Evolutionary conservation across 2,329 filamentous ascomycete species (phyloP), one percentile per base, ranked within the genome.

Genomic region (Talaromyces sp.): DNA sequence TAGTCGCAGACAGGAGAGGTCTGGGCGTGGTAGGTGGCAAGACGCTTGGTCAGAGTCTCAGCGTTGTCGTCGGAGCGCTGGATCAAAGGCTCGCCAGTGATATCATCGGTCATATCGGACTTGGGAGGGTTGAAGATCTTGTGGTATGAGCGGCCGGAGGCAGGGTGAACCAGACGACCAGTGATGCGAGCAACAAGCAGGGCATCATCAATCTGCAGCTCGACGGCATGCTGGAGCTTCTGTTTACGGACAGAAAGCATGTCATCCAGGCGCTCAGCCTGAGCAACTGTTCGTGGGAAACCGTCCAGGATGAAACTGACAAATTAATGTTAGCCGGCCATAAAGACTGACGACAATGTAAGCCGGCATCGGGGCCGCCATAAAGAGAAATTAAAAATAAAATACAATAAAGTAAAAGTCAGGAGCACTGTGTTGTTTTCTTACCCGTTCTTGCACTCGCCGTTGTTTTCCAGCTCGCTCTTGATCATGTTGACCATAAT

Each of bases 401-500:
- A n/a, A n/a, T n/a, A n/a, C n/a, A n/a, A n/a, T n/a, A n/a, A n/a
- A n/a, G n/a, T n/a, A n/a, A n/a, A n/a, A n/a, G n/a, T n/a, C n/a
- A n/a, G n/a, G n/a, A n/a, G n/a, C n/a, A n/a, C n/a, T n/a, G n/a
- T n/a, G 3, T 19, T 13, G 20, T 33, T 19, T 4, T 61, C 84
- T 65, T 82, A 97, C 93, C 94, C 94, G 77, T 93, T 93, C 81
- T 90, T 90, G 85, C 94, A 99, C 80, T 99, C 93, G 70, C 84
- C 78, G 82, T 99, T 99, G 78, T 83, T 88, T 70, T 95, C 89
- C 47, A 99, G 84, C 83, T 99, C 93, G 74, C 88, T 89, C 86
- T 94, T 93, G 82, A 99, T 99, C 94, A 99, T 99, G 77, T 93
- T 91, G 76, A 99, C 90, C 85, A 99, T 93, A 73, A 99, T 99